Evolutionary conservation across 1,284 basidiomycete species (phyloP), one percentile per base, ranked within the genome.

Genomic region (Afroboletus lepidellus): DNA sequence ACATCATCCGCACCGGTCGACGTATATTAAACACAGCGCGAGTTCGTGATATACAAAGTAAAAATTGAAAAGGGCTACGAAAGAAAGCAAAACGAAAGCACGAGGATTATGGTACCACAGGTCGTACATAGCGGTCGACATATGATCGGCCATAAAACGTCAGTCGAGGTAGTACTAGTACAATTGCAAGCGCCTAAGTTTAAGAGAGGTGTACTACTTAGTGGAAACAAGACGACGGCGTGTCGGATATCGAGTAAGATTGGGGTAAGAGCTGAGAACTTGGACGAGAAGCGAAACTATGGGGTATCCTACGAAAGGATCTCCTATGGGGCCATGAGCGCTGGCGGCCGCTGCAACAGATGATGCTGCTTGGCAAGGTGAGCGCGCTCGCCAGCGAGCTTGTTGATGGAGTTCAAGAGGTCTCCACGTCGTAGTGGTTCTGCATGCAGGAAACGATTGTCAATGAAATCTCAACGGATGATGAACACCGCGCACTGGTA

Each of bases 391-490:
- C 72, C 69, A 39, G 83, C 86, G 46, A 89, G 78, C 67, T 87
- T 86, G 66, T 84, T 85, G 65, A 91, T 90, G 12, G 88, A 81
- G 57, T 88, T 90, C 55, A 90, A 70, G 21, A 91, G 76, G 62
- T 91, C 88, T 15, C 80, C 84, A 46, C 88, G 78, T 55, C 89
- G 78, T 51, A 91, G 66, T 6, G 89, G 89, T 74, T 91, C 86
- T 88, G 60, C 8, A 46, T 34, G 23, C 25, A 23, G 11, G 46
- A 21, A 34, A 43, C 18, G 27, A 29, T 9, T 33, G 56, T 59
- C 46, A 45, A 48, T 16, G 50, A 27, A 9, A 20, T 44, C 24
- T 34, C 32, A 18, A 34, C 8, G 18, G 23, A 48, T n/a, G 27
- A 48, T 11, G 20, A 45, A 46, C 33, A 21, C 20, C 3, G 73